phyloP scores from a whole-genome alignment of 108 stramenopile genomes.

The Schizochytrium sp. region DNA sequence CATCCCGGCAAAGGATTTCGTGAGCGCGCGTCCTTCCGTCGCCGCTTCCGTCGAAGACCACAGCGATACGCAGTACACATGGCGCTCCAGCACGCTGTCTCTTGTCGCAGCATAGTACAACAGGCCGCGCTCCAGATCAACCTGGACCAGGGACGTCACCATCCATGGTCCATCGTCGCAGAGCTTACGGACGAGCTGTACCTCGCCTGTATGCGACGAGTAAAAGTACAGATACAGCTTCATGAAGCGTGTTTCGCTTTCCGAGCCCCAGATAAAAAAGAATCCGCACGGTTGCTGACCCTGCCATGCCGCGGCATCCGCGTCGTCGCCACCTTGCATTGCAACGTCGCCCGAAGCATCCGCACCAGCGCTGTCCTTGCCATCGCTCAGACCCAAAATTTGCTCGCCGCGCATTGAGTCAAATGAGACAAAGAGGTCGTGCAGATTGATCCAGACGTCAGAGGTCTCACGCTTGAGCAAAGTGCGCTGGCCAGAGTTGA shows the following conservation, averaged over 20 bases:
- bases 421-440: conserved; percentile 58
- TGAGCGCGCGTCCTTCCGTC: neutral
- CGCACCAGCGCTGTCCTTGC: neutral
- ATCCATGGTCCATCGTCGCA: neutral
- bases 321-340: neutral
- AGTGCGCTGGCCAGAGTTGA: conserved; percentile 32
- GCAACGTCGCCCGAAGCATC: neutral
- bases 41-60: neutral
- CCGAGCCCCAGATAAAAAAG: conserved; percentile 28
- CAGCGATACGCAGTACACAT: neutral
- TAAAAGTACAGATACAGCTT: conserved; percentile 25
- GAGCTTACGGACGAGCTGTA: neutral
- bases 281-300: neutral
- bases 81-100: neutral
- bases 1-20: neutral
- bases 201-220: neutral
- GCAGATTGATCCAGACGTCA: conserved; percentile 79
- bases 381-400: neutral
- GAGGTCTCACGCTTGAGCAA: conserved; percentile 62
- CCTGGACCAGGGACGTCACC: neutral
- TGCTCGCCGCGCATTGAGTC: neutral
- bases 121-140: neutral
- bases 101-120: neutral
- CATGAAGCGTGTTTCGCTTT: conserved; percentile 5
- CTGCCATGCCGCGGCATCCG: neutral